Conservation (phyloP, 768 basidiomycete species). For the Naganishia onofrii region DNA sequence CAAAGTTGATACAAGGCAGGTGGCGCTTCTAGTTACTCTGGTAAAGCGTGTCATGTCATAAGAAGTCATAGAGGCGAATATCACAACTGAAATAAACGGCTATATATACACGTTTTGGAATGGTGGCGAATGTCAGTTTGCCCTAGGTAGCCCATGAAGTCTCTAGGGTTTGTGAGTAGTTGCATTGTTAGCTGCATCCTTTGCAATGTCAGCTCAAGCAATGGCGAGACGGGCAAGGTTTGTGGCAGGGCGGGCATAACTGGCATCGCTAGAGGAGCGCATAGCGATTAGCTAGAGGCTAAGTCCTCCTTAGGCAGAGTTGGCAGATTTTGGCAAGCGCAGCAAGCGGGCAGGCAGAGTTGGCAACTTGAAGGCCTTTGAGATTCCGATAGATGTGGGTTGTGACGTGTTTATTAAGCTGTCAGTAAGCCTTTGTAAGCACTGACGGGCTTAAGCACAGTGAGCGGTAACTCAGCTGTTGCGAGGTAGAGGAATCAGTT, state of each 20-base stretch:
- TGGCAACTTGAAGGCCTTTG: no score
- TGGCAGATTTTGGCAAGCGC: neutral
- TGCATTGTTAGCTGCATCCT: neutral
- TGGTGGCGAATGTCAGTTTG: neutral
- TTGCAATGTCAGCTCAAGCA: neutral
- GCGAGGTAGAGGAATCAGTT: no score
- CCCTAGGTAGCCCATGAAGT: neutral
- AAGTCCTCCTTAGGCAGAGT: neutral
- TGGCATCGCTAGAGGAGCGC: neutral
- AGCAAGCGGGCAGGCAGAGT: neutral
- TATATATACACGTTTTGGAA: neutral
- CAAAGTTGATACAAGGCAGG: neutral
- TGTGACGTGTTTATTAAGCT: no score
- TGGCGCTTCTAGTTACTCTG: neutral
- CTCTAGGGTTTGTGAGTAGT: neutral
- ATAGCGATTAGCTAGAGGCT: neutral
- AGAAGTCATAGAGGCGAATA: neutral
- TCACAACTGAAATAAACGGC: neutral
- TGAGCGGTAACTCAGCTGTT: no score
- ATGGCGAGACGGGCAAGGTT: neutral
- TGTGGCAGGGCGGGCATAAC: neutral
- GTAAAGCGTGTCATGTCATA: neutral
- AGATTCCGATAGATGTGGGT: no score
- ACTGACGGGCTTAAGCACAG: no score
- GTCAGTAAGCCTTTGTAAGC: no score